Evolutionary conservation across 2,329 filamentous ascomycete genomes (phyloP), one percentile per base, ranked within the genome.

Genomic region (Aspergillus tanneri): DNA sequence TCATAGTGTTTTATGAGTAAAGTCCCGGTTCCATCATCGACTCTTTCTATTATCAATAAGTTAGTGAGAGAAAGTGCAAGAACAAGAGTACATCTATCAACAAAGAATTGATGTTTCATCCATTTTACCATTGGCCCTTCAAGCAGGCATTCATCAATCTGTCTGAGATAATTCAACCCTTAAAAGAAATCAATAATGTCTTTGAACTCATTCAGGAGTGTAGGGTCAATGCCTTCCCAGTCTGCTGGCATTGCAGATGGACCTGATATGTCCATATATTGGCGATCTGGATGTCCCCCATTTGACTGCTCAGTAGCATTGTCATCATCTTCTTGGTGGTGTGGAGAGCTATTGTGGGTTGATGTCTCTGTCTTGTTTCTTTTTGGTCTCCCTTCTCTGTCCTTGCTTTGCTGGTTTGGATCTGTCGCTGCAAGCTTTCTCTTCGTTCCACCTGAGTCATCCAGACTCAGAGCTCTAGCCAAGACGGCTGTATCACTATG

Each of bases 131-230:
- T 25, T 11, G 6, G 24, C 24, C 11, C 11, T 25, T 11, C 24
- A 6, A 6, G 24, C 24, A 6, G n/a, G 24, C 24, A 25, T 19
- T 2, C 30, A 18, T 34, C 28, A 32, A 32, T 32, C 10, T 34
- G 7, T 25, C 6, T 28, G 12, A 44, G 34, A 28, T 37, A n/a
- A 3, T n/a, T 37, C 14, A 16, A 42, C 12, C 19, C n/a, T 60
- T 50, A 69, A 34, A 69, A 58, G 46, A 74, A 67, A 41, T 72
- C 66, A 44, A 72, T 66, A 49, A 70, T 59, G 41, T 71, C 65
- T 32, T 67, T 67, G 49, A 71, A 73, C 50, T 73, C 68, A 44
- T 71, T 63, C 44, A 72, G 54, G 25, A 75, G 40, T 36, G 58
- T 56, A 34, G 63, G 62, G 38, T 70, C 70, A 19, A 74, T 62